These are phyloP conservation scores for Allantophomopsis cytisporea DNA, from an alignment of 2,329 filamentous ascomycete species.

Conservation along the genomic window DNA sequence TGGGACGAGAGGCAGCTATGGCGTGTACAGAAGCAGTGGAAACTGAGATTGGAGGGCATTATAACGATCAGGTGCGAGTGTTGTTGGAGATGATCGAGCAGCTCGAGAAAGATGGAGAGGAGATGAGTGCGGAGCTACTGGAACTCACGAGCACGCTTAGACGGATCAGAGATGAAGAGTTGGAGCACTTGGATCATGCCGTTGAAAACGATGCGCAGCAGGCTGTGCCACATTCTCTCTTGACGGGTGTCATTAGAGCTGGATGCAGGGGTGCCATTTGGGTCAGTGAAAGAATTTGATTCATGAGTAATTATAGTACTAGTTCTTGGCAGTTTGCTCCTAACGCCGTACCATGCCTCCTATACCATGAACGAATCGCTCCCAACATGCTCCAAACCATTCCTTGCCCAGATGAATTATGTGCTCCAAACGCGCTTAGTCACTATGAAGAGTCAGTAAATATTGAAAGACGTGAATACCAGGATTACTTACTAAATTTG, in stretches of 20 bases:
- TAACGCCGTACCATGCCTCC: no score
- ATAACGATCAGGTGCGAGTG: conserved; percentile 79
- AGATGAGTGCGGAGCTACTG: conserved; percentile 64
- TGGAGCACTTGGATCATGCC: conserved; percentile 93
- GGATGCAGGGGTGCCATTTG: conserved; percentile 89
- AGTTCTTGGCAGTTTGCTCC: background rate
- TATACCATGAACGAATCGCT: no score
- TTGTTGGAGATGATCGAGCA: conserved; percentile 69
- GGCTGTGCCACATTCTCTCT: conserved; percentile 76
- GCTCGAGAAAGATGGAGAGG: conserved; percentile 66
- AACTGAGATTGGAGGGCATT: conserved; percentile 93
- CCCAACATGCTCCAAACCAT: no score
- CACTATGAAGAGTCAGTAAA: conserved; percentile 20
- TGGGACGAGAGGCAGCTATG: conserved; percentile 94
- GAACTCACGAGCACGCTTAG: conserved; percentile 62
- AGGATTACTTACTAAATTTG: conserved; percentile 75
- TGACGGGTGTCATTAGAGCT: conserved; percentile 78
- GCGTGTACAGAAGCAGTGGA: conserved; percentile 97
- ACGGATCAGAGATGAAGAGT: conserved; percentile 83
- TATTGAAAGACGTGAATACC: conserved; percentile 2
- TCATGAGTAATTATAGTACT: conserved; percentile 3
- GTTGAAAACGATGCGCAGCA: conserved; percentile 87
- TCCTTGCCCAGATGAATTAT: no score
- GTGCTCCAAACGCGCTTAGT: conserved; percentile 12
- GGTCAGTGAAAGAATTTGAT: conserved; percentile 63